A percentile compares a stretch with the other conserved stretches of the same genome.
Conservation (phyloP, 176 grass and related monocot genomes). For the Triticum timopheevii region DNA sequence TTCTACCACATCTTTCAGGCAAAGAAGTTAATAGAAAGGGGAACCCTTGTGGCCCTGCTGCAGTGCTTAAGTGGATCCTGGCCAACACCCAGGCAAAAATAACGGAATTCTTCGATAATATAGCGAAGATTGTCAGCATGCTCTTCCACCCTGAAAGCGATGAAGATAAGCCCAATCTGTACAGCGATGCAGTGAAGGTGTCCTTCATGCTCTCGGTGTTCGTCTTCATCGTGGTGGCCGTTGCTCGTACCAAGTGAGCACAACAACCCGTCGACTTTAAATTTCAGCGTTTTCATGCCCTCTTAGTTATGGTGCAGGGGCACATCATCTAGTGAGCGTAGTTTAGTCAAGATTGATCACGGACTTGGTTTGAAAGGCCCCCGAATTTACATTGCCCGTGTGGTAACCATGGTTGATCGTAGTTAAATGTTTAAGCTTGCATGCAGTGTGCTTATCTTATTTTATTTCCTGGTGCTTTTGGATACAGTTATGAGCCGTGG, state of each 20-base stretch:
- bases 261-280: slow-evolving; percentile 73
- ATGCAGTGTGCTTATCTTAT: slow-evolving; percentile 35
- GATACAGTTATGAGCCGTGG: slow-evolving; percentile 54
- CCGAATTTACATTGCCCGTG: slow-evolving; percentile 29
- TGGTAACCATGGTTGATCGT: slow-evolving; percentile 20
- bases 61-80: slow-evolving; percentile 66
- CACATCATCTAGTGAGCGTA: slow-evolving; percentile 33
- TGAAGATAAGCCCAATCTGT: slow-evolving; percentile 40
- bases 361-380: slow-evolving; percentile 11
- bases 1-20: slow-evolving; percentile 33
- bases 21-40: slow-evolving; percentile 49
- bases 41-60: slow-evolving; percentile 14
- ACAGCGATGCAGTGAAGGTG: slow-evolving; percentile 53
- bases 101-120: slow-evolving; percentile 54
- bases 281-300: slow-evolving; percentile 38
- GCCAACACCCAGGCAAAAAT: slow-evolving; percentile 56
- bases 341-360: slow-evolving; percentile 30
- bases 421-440: slow-evolving; percentile 29
- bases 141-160: slow-evolving; percentile 36
- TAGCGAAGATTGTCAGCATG: slow-evolving; percentile 55
- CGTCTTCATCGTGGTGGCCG: slow-evolving; percentile 70
- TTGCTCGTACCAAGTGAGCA: slow-evolving; percentile 70
- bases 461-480: slow-evolving; percentile 48
- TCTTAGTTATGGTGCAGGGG: slow-evolving; percentile 30
- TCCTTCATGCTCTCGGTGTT: slow-evolving; percentile 80